Percentiles rank a stretch among this genome's conserved stretches.
Evolutionary conservation across 345 rosid species (phyloP).

Genomic region (Melaleuca quinquenervia): DNA sequence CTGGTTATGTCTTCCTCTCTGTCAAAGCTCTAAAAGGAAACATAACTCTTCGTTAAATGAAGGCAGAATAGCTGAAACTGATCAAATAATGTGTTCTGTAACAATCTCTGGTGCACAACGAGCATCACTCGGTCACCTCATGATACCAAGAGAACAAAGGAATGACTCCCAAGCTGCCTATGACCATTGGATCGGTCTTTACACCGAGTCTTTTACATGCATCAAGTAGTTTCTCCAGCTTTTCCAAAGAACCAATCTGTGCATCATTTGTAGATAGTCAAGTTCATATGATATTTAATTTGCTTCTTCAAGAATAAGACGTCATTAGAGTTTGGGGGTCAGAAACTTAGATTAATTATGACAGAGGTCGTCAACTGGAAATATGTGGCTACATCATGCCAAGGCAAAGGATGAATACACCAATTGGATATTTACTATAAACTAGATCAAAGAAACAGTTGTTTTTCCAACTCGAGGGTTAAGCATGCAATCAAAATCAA

Average conservation of each 20-base stretch:
- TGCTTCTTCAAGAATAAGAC: background rate
- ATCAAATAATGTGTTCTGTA: background rate
- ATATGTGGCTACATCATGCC: background rate
- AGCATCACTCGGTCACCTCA: constrained; percentile 26
- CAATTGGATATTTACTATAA: background rate
- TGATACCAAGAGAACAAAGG: constrained; percentile 67
- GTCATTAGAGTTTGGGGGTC: background rate
- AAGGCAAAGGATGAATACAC: background rate
- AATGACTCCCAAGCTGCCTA: constrained; percentile 42
- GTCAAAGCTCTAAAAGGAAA: constrained; percentile 41
- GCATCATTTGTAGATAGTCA: constrained; percentile 5
- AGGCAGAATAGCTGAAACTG: background rate
- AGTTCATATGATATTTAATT: background rate
- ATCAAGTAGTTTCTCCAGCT: constrained; percentile 52
- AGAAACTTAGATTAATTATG: background rate
- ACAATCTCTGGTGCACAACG: background rate
- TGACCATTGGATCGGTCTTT: constrained; percentile 27
- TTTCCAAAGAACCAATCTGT: constrained; percentile 50
- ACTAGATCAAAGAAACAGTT: background rate
- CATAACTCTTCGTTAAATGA: background rate
- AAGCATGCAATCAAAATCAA: background rate
- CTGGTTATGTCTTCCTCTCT: constrained; percentile 37
- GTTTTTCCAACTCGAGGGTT: background rate
- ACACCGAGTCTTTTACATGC: constrained; percentile 47
- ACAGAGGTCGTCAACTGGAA: background rate